Percentiles rank a stretch among this genome's conserved stretches.
These are phyloP conservation scores for Penicillium fuscoglaucum DNA, from an alignment of 2,329 filamentous ascomycete genomes.

Conservation along the genomic window DNA sequence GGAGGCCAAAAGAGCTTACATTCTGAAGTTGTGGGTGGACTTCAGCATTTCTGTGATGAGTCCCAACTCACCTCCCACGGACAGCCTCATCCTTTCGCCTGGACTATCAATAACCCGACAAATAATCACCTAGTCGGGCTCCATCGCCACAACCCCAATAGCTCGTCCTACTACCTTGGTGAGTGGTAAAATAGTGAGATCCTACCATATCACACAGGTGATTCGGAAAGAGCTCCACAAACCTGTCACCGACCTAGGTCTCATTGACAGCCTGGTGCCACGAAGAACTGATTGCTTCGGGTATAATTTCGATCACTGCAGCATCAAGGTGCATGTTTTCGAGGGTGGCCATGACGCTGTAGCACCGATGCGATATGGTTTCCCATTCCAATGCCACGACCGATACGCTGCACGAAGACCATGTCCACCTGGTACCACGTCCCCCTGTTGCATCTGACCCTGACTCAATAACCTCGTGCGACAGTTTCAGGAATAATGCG, in stretches of 20 bases:
- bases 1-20: not conserved
- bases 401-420: not conserved
- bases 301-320: not conserved
- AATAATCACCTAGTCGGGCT: constrained; percentile 35
- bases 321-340: not conserved
- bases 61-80: constrained; percentile 29
- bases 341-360: not conserved
- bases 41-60: not conserved
- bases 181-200: constrained; percentile 55
- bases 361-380: not conserved
- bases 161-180: constrained; percentile 58
- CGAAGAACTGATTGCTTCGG: not conserved
- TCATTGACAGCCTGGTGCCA: not conserved
- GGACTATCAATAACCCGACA: constrained; percentile 25
- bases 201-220: not conserved
- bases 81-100: constrained; percentile 11
- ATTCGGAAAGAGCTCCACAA: not conserved
- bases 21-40: not conserved
- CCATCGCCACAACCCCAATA: constrained; percentile 38
- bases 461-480: not conserved
- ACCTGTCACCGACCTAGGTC: not conserved
- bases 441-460: not conserved
- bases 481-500: not conserved
- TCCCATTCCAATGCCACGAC: not conserved
- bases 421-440: not conserved